Base-by-base conservation (phyloP, 176 grass and related monocot genomes). In the Triticum timopheevii region DNA sequence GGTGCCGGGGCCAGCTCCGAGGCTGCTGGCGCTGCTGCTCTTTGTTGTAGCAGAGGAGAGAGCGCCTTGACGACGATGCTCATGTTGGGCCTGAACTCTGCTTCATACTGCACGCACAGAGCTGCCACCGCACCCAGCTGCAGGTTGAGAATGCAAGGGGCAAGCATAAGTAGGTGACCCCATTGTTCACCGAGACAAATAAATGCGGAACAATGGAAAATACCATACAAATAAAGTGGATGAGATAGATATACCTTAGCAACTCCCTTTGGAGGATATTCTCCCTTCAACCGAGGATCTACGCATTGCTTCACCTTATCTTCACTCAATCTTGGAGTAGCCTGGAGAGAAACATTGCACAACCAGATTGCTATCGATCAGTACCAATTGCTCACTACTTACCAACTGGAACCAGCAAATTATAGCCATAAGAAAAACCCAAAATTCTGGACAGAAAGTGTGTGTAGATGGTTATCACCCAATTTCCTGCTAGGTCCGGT, bases 71-170 rank as follows among this genome's bases (percentile, higher is more conserved):
- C 95, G 20, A 97, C 90, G 6, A 97, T 97, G 86, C 90, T 94
- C 95, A 97, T 97, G 33, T 88, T 97, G 73, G 95, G 95, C 84
- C 95, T 97, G 77, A 97, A 97, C 78, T 97, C 95, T 73, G 92
- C 80, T 92, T 97, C 95, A 22, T 92, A 97, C 66, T 97, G 95
- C 81, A 97, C 92, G 1, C 95, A 97, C 1, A 97, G 81, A 77
- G 95, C 95, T 22, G 95, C 92, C 36, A 97, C 92, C 49, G 95
- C 95, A 72, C 90, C 95, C 69, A 97, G 92, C 95, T 97, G 83
- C 67, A 87, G 79, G 63, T 64, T 64, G 28, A 44, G 44, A 25
- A 40, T 76, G 17, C 3, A 69, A 63, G 4, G 30, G 81, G 61
- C 66, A 54, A 23, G 38, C 3, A 42, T 76, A 40, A 91, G 85